Evolutionary conservation across 2,329 filamentous ascomycete species (phyloP).

Genomic region (Hypoxylon sp.): DNA sequence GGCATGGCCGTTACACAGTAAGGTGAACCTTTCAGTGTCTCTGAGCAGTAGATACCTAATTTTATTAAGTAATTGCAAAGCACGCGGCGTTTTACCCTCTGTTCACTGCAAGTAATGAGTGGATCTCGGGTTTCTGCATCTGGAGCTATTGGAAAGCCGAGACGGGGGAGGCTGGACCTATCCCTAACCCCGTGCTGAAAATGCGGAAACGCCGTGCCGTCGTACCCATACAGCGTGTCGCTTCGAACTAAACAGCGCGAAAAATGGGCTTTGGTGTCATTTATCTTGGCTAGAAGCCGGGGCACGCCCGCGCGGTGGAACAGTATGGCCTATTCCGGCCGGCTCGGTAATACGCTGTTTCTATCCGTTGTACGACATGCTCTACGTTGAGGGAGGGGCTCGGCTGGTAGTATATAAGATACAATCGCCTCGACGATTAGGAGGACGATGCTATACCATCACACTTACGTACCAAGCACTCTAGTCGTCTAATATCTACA

Average conservation of each 20-base stretch:
- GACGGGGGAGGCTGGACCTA: background rate
- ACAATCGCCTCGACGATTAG: background rate
- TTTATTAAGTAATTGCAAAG: no score
- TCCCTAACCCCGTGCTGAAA: conserved; percentile 8
- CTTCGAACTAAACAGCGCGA: background rate
- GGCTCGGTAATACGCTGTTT: background rate
- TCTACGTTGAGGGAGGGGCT: background rate
- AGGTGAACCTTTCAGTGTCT: no score
- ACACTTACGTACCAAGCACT: background rate
- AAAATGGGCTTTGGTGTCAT: conserved; percentile 8
- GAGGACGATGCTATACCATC: background rate
- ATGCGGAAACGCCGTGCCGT: background rate
- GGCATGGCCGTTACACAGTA: no score
- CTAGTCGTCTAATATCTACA: background rate
- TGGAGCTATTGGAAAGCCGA: conserved; percentile 31
- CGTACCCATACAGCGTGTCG: background rate
- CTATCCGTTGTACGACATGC: background rate
- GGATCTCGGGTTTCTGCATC: conserved; percentile 20
- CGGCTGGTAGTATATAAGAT: conserved; percentile 1
- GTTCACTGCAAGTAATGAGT: background rate
- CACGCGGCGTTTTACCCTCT: background rate
- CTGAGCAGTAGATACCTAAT: no score
- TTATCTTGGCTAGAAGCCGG: background rate
- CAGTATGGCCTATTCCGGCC: background rate
- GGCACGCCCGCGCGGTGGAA: background rate